Evolutionary conservation across 768 basidiomycete species (phyloP).

Genomic region (Scleroderma bovista): DNA sequence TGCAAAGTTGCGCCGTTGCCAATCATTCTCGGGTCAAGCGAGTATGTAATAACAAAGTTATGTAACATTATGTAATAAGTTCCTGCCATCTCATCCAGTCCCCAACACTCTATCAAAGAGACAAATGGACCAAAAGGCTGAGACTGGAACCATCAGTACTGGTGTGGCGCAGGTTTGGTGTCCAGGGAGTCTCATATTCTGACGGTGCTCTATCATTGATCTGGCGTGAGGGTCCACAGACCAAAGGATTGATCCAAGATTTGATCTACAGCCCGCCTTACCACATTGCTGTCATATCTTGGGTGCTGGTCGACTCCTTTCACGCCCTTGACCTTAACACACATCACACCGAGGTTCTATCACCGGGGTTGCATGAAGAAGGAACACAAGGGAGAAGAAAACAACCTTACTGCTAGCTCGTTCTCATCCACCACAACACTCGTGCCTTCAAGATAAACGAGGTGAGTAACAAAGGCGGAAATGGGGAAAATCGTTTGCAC

Average conservation of each 20-base stretch:
- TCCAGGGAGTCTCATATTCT: too few species aligned
- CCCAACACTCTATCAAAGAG: too few species aligned
- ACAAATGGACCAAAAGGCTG: too few species aligned
- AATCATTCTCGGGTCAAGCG: too few species aligned
- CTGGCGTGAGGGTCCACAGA: too few species aligned
- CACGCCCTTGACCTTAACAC: slow-evolving; percentile 41
- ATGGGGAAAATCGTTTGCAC: slow-evolving; percentile 60
- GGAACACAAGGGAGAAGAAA: not conserved
- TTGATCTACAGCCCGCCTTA: slow-evolving; percentile 38
- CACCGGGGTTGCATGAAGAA: slow-evolving; percentile 3
- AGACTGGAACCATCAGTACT: too few species aligned
- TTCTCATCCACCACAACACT: slow-evolving; percentile 56
- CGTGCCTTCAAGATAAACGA: slow-evolving; percentile 69
- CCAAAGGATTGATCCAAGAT: slow-evolving; percentile 17
- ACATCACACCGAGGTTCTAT: slow-evolving; percentile 57
- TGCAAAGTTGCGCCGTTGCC: too few species aligned
- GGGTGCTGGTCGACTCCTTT: slow-evolving; percentile 16
- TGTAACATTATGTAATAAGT: too few species aligned
- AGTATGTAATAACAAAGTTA: too few species aligned
- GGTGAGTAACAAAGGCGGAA: slow-evolving; percentile 80
- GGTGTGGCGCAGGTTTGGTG: too few species aligned
- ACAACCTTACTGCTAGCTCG: slow-evolving; percentile 50
- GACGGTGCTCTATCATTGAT: too few species aligned
- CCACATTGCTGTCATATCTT: slow-evolving; percentile 42
- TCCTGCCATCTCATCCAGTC: too few species aligned